Base-by-base conservation (phyloP, 257 asterid genomes). In the Anisodus acutangulus region DNA sequence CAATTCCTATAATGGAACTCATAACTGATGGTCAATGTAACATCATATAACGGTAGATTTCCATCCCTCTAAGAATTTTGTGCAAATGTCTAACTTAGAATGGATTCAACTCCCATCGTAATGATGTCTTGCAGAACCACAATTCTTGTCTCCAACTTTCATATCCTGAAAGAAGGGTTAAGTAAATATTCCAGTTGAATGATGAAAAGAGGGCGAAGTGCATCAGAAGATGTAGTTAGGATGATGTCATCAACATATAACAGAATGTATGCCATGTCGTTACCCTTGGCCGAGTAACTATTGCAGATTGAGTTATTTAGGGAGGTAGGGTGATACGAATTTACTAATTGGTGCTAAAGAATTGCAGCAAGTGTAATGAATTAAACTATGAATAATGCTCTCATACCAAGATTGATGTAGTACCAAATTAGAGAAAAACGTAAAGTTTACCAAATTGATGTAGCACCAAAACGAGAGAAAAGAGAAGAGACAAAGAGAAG, bases 31-130 rank as follows among this genome's bases (percentile, higher is more conserved):
- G 31, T 71, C 57, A 43, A 2, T 3, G 1, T 11, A 43, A 71
- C 57, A 71, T 71, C 79, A 71, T 43, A 17, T 43, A 71, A 43
- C 79, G 0, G 57, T n/a, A 43, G 37, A 43, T 43, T 4, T 71
- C 58, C 79, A 71, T 17, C 79, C 79, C 57, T 70, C 79, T 43
- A 71, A 43, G 58, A 43, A n/a, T 43, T 71, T 71, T 71, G 57
- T 17, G 16, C 54, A 71, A n/a, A 43, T 43, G 37, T 22, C 37
- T 3, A 71, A 71, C 79, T 71, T 71, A 71, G 37, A 43, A 43
- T 71, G 57, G 79, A 71, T 9, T 43, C 54, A 71, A n/a, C 79
- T 71, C 15, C 79, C 17, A 43, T n/a, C 2, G 57, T 71, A 71
- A 4, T 71, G 79, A 45, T 9, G 58, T 71, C 57, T 45, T 43